phyloP scores from a whole-genome alignment of 495 filamentous ascomycete species.

The Talaromyces stipitatus region DNA sequence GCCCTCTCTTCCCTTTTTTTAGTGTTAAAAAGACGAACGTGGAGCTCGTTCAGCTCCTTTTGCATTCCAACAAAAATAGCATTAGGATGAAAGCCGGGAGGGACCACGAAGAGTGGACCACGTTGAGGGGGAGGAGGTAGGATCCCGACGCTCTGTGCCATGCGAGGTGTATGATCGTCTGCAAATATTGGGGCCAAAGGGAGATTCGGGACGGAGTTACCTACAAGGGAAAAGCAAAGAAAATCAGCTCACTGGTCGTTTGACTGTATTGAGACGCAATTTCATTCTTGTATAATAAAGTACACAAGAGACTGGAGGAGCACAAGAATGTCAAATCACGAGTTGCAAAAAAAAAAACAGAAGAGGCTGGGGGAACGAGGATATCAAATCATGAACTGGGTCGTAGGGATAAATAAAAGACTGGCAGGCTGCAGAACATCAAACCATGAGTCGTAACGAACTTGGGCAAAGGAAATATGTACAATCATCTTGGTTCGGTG shows the following conservation, averaged over 20 bases:
- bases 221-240: conserved; percentile 6
- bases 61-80: conserved; percentile 67
- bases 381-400: background rate
- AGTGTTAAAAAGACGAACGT: conserved; percentile 57
- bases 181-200: background rate
- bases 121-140: conserved; percentile 14
- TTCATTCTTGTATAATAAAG: conserved; percentile 5
- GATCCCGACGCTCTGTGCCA: conserved; percentile 4
- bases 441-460: too few relatives aligned
- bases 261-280: conserved; percentile 9
- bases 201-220: conserved; percentile 3
- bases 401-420: background rate
- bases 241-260: conserved; percentile 1
- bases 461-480: background rate
- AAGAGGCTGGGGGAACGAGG: background rate
- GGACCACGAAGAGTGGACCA: conserved; percentile 52
- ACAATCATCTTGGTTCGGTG: background rate
- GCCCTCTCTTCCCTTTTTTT: conserved; percentile 55
- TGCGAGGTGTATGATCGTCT: conserved; percentile 2
- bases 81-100: conserved; percentile 71
- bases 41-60: conserved; percentile 59
- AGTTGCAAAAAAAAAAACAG: background rate
- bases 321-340: conserved; percentile 5
- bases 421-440: background rate
- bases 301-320: conserved; percentile 13